Evolutionary conservation across 257 asterid genomes (phyloP), one percentile per base, ranked within the genome.

Genomic region (Salvia rosmarinus): DNA sequence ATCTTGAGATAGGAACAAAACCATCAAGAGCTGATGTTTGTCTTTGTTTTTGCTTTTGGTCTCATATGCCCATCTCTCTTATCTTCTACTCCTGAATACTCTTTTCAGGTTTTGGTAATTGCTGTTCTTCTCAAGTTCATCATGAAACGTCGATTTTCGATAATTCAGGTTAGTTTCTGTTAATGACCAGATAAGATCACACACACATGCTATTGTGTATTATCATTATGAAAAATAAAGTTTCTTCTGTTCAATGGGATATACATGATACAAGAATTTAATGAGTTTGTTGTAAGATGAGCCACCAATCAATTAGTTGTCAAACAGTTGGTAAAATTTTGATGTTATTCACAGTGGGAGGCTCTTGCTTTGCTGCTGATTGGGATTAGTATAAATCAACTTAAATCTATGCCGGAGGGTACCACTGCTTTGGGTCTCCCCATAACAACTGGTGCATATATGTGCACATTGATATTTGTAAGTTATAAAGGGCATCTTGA

Each of bases 281-380:
- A 72, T 64, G 57, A 67, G 50, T 73, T 50, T 14, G 68, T 7
- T 63, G 66, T 59, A 42, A 47, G 40, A 73, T 19, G 35, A 51
- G 32, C 73, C 55, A 65, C n/a, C 7, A 58, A 32, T 25, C 30
- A 25, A 25, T 25, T 25, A 25, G 30, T 3, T 25, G 3, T 25
- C 30, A 25, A 3, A 1, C 30, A 25, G 30, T 25, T 25, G 50
- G 74, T 52, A 63, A 56, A 68, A 66, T 77, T 69, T 44, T 54
- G 51, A 51, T 72, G 57, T 75, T 72, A 8, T 30, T 72, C 13
- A 40, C 86, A 95, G 98, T 91, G 99, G 98, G 99, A 95, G 82
- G 99, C 99, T 79, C 99, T 95, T 66, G 98, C 97, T 9, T 78
- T 95, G 82, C 75, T 95, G 95, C 96, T 95, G 74, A 95, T 95